Evolutionary conservation across 1,139 yeast genomes (phyloP).

Genomic region (Sugiyamaella castrensis): DNA sequence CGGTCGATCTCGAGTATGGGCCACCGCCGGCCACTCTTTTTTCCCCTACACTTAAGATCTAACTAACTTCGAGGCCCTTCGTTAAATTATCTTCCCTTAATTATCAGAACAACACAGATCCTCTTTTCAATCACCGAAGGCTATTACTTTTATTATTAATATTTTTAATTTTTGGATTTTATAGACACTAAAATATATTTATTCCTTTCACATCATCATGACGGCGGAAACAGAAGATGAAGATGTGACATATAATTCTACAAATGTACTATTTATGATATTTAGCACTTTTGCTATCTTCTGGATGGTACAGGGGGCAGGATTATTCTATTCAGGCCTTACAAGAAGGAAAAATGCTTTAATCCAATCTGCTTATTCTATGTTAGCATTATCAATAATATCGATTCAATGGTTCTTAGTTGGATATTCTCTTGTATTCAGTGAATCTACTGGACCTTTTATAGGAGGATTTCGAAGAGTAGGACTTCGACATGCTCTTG

Average conservation of each 20-base stretch:
- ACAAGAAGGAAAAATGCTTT: conserved; percentile 56
- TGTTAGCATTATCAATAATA: conserved; percentile 44
- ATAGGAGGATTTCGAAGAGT: conserved; percentile 41
- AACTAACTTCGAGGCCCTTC: too few species aligned
- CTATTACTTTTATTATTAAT: background rate
- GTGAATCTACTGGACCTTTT: conserved; percentile 40
- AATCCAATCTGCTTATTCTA: conserved; percentile 52
- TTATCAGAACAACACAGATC: too few species aligned
- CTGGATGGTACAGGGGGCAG: conserved; percentile 33
- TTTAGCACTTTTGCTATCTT: conserved; percentile 25
- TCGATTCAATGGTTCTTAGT: conserved; percentile 52
- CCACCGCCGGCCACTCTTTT: too few species aligned
- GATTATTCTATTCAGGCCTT: conserved; percentile 57
- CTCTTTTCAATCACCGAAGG: too few species aligned
- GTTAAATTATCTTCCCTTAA: too few species aligned
- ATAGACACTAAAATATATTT: too few species aligned
- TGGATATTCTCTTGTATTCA: conserved; percentile 53
- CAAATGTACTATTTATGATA: conserved; percentile 22
- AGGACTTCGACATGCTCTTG: conserved; percentile 9
- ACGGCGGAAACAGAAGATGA: conserved; percentile 1
- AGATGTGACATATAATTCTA: conserved; percentile 12
- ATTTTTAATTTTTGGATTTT: too few species aligned
- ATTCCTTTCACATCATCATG: background rate
- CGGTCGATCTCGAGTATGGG: too few species aligned
- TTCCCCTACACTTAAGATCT: too few species aligned